Evolutionary conservation across 352 stramenopile species (phyloP).

Genomic region (Phytophthora capsici): DNA sequence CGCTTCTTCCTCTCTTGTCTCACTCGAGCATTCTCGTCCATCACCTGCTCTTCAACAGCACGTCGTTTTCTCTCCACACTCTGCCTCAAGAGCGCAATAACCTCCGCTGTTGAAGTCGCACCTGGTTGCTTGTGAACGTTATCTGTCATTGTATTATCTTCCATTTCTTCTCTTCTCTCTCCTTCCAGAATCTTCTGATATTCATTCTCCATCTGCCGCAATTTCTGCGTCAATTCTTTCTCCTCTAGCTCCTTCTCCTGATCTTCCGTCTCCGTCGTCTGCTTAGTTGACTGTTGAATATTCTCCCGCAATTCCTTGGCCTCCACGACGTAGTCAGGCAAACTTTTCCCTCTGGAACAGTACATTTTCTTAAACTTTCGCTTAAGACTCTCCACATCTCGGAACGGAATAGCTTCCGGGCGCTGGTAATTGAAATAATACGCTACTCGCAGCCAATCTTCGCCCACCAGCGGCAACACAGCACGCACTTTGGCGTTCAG

Average conservation of each 20-base stretch:
- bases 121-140: not conserved
- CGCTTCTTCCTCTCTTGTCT: not conserved
- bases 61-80: slow-evolving; percentile 6
- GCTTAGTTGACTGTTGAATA: not conserved
- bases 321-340: slow-evolving; percentile 2
- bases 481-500: slow-evolving; percentile 65
- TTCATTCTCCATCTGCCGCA: slow-evolving; percentile 4
- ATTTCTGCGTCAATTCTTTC: not conserved
- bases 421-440: slow-evolving; percentile 70
- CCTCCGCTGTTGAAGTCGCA: not conserved
- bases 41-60: not conserved
- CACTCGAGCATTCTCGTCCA: not conserved
- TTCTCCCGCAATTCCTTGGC: not conserved
- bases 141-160: not conserved
- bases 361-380: slow-evolving; percentile 83
- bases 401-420: not conserved
- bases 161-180: not conserved
- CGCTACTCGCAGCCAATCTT: slow-evolving; percentile 71
- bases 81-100: not conserved
- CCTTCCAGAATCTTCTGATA: not conserved
- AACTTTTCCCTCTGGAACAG: slow-evolving; percentile 32
- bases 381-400: slow-evolving; percentile 38
- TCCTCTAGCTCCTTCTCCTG: not conserved
- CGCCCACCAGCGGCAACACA: slow-evolving; percentile 52
- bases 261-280: not conserved